These are phyloP conservation scores for Crithidia sp. DNA, from an alignment of 208 protist genomes.

Conservation along the genomic window DNA sequence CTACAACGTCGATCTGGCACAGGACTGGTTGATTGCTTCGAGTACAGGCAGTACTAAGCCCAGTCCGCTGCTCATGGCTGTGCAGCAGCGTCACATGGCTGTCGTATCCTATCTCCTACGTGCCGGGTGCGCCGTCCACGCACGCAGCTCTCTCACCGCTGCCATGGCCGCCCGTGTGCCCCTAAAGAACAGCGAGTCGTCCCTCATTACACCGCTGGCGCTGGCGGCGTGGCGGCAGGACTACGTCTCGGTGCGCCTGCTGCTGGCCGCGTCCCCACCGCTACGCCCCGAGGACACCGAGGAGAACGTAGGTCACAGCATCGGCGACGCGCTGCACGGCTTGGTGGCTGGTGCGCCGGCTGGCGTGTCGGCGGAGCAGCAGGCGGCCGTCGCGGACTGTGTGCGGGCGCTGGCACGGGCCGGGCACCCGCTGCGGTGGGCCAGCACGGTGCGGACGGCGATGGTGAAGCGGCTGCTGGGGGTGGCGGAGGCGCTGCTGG, in stretches of 20 bases:
- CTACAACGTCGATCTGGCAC: slow-evolving; percentile 42
- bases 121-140: slow-evolving; percentile 43
- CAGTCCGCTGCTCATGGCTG: slow-evolving; percentile 43
- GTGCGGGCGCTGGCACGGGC: slow-evolving; percentile 54
- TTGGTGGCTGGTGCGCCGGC: slow-evolving; percentile 38
- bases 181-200: slow-evolving; percentile 35
- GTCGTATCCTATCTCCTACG: slow-evolving; percentile 56
- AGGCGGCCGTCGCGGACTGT: slow-evolving; percentile 40
- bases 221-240: slow-evolving; percentile 63
- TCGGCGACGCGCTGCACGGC: slow-evolving; percentile 58
- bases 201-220: slow-evolving; percentile 56
- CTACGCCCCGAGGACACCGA: slow-evolving; percentile 29
- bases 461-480: slow-evolving; percentile 42
- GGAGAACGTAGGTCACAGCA: slow-evolving; percentile 26
- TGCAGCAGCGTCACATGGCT: slow-evolving; percentile 38
- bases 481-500: slow-evolving; percentile 49
- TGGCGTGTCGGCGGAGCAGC: slow-evolving; percentile 24
- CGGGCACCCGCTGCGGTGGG: slow-evolving; percentile 61
- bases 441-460: slow-evolving; percentile 48
- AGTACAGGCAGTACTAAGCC: neutral
- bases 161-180: slow-evolving; percentile 26
- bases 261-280: slow-evolving; percentile 45
- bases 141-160: slow-evolving; percentile 15
- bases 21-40: neutral
- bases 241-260: slow-evolving; percentile 41